Evolutionary conservation across 2,329 filamentous ascomycete species (phyloP), one percentile per base, ranked within the genome.

Genomic region (Fusarium goolgardi): DNA sequence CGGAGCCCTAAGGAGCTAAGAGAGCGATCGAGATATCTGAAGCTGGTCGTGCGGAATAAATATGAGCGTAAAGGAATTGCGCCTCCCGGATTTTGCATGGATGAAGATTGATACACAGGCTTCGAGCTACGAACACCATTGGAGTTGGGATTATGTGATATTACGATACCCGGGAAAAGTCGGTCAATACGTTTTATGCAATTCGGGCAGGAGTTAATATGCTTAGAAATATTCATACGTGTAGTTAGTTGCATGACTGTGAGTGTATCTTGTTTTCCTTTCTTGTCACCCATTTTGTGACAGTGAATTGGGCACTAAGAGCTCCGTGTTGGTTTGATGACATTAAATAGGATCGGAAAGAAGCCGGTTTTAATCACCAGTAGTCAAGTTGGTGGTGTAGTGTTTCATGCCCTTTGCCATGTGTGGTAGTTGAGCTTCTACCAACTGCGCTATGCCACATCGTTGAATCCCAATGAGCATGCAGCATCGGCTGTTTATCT

Each of bases 41-140:
- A 55, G 51, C 55, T 40, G n/a, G 50, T 51, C 20, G 66, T 73
- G 50, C 64, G 66, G 27, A 29, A 39, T 34, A 72, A 71, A 39
- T 74, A 70, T 51, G 47, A 71, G 43, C 44, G 32, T 16, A n/a
- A 6, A 39, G 67, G 61, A 6, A 16, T 53, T 5, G 23, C 21
- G 7, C 75, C 75, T 18, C 75, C 75, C 18, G 37, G 54, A 21
- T 77, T 75, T 74, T 76, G 73, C 31, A 70, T 69, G 39, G 55
- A 66, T n/a, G 23, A 52, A 25, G 47, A 34, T 32, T 66, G 45
- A 67, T 35, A 35, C 9, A n/a, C n/a, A 23, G 23, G 18, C 12
- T 20, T 32, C 25, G 35, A n/a, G n/a, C 9, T n/a, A 46, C 20
- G 32, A 10, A 20, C 25, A 20, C 25, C 11, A 21, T 50, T 34